A percentile compares a stretch with the other conserved stretches of the same genome.
phyloP scores from a whole-genome alignment of 805 yeast species.

The Candida orba region DNA sequence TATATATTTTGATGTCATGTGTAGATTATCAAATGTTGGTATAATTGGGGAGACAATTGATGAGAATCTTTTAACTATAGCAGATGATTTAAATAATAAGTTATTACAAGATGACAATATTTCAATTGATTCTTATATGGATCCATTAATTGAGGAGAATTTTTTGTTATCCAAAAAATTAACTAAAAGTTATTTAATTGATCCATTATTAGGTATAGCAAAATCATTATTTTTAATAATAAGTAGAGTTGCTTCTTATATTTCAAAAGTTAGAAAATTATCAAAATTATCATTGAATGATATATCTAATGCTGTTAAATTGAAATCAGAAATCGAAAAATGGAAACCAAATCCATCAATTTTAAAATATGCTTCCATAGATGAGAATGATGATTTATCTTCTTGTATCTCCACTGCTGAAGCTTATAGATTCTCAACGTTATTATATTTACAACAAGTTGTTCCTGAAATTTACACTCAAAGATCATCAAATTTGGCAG shows the following conservation, averaged over 20 bases:
- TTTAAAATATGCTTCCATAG: conserved; percentile 32
- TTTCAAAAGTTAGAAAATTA: conserved; percentile 38
- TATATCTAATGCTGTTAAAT: conserved; percentile 47
- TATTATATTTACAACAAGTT: conserved; percentile 58
- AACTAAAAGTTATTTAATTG: conserved; percentile 28
- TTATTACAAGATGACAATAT: neutral
- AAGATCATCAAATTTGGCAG: conserved; percentile 49
- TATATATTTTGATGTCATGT: conserved; percentile 60
- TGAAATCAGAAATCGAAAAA: conserved; percentile 42
- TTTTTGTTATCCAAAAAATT: conserved; percentile 1
- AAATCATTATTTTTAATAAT: conserved; percentile 57
- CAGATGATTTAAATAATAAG: neutral
- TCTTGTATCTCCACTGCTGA: conserved; percentile 65
- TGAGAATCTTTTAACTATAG: conserved; percentile 8
- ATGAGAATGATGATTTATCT: conserved; percentile 38
- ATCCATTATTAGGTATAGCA: conserved; percentile 62
- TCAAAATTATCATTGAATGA: conserved; percentile 36
- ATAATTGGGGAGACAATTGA: conserved; percentile 8
- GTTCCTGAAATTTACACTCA: conserved; percentile 60
- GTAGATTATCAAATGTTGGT: conserved; percentile 48
- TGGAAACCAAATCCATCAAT: conserved; percentile 44
- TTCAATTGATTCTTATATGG: conserved; percentile 4
- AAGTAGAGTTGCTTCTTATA: conserved; percentile 54
- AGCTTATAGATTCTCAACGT: conserved; percentile 54
- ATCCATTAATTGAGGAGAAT: conserved; percentile 5